Base-by-base conservation (phyloP, 176 grass and related monocot species). In the Cenchrus purpureus region DNA sequence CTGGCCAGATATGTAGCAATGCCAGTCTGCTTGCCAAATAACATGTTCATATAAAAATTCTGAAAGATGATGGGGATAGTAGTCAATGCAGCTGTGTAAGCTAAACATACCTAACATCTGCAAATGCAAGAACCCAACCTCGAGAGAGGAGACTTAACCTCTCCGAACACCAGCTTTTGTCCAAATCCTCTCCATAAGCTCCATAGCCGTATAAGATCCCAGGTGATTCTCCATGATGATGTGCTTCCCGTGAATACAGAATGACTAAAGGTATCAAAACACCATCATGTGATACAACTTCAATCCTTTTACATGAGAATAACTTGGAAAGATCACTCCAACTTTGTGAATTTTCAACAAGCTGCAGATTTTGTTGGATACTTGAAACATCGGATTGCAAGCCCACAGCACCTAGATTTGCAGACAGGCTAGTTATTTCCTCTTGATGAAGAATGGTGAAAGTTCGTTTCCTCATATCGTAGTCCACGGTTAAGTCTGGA, bases 111-210 rank as follows among this genome's bases (percentile, higher is more conserved):
- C 97, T 96, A 57, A 99, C 93, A 91, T 99, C 91, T 68, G 93
- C 93, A 88, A 89, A 99, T 86, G 93, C 97, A 84, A 99, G 69
- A 87, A 94, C 81, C 97, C 97, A 99, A 77, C 91, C 91, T 78
- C 91, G 93, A 86, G 83, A 89, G 61, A 99, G 93, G 86, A 99
- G 86, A 84, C 90, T 88, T 80, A 99, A 84, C 49, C 82, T 91
- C 78, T 96, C 93, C 79, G 97, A 89, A 84, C 88, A 96, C 93
- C 93, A 99, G 60, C 93, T 94, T 92, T 94, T 99, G 87, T 99
- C 97, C 72, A 96, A 85, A 83, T 94, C 93, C 76, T 99, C 93
- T 67, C 93, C 93, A 77, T 96, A 99, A 82, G 97, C 87, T 83
- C 91, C 97, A 87, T 96, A 99, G 45, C 93, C 97, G 68, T 94